Conservation (phyloP, 1,284 basidiomycete species). For the Stygiomarasmius scandens region DNA sequence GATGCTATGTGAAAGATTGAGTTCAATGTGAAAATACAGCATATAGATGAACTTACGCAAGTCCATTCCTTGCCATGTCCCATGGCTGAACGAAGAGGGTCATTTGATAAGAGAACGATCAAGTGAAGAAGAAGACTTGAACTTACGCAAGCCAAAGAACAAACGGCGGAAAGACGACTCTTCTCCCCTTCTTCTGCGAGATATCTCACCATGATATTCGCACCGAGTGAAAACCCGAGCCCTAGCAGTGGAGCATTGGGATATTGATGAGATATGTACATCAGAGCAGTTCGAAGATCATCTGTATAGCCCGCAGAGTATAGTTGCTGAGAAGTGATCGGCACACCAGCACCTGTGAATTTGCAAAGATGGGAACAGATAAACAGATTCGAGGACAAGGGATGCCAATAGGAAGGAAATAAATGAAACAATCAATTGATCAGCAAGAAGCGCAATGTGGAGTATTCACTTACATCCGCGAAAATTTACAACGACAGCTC, state of each 20-base stretch:
- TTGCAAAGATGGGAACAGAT: neutral
- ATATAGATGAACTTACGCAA: neutral
- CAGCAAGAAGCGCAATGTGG: neutral
- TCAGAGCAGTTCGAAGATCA: constrained; percentile 82
- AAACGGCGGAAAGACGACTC: constrained; percentile 77
- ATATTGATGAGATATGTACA: constrained; percentile 75
- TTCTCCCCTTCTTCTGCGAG: constrained; percentile 83
- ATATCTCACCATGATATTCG: constrained; percentile 91
- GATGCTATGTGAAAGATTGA: neutral
- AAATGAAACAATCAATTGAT: neutral
- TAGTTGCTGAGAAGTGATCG: constrained; percentile 78
- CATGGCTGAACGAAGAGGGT: constrained; percentile 11
- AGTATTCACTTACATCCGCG: constrained; percentile 74
- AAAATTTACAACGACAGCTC: constrained; percentile 89
- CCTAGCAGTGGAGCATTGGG: constrained; percentile 85
- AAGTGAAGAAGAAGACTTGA: neutral
- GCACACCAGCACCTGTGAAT: constrained; percentile 74
- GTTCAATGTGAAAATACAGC: neutral
- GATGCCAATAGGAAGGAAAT: neutral
- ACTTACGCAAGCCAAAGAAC: constrained; percentile 81
- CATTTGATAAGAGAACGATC: constrained; percentile 6
- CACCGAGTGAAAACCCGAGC: constrained; percentile 93
- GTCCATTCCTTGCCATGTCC: constrained; percentile 5
- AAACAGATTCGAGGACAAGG: neutral
- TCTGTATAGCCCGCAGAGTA: constrained; percentile 89